Conservation (phyloP, 2,329 filamentous ascomycete genomes). For the Fusarium newnesense region DNA sequence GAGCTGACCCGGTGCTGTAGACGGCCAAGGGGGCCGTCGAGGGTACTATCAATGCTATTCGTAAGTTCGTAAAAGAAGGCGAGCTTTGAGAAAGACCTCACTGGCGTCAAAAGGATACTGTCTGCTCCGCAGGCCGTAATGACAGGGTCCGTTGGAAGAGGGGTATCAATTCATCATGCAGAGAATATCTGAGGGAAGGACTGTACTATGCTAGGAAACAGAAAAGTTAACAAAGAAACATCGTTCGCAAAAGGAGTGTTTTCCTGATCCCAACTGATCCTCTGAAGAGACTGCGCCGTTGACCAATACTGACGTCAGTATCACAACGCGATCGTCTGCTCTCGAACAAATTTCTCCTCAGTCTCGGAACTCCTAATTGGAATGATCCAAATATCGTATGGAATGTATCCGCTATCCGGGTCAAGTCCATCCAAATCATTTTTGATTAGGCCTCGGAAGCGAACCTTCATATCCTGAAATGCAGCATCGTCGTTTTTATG, state of each 20-base stretch:
- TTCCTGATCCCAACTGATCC: fast-evolving
- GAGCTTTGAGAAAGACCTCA: not conserved
- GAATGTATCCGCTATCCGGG: not conserved
- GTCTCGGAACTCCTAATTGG: not conserved
- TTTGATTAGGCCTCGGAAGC: not conserved
- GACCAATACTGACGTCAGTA: fast-evolving
- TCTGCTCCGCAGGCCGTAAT: fast-evolving
- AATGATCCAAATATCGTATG: constrained; percentile 12
- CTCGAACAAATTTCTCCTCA: not conserved
- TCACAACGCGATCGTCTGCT: not conserved
- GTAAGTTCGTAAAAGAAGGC: constrained; percentile 10
- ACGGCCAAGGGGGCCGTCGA: constrained; percentile 33
- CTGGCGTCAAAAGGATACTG: fast-evolving
- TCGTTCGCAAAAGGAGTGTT: not conserved
- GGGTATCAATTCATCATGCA: not conserved
- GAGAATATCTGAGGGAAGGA: fast-evolving
- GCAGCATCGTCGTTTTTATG: not conserved
- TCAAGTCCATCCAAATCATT: not conserved
- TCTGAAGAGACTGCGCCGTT: not conserved
- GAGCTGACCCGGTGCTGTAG: not conserved
- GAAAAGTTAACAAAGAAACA: not conserved
- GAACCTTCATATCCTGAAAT: constrained; percentile 10
- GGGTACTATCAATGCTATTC: constrained; percentile 29
- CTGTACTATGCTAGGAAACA: not conserved
- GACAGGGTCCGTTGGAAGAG: fast-evolving